These are phyloP conservation scores for Sporisorium iseilematis-ciliati DNA, from an alignment of 1,284 basidiomycete species.

Conservation along the genomic window DNA sequence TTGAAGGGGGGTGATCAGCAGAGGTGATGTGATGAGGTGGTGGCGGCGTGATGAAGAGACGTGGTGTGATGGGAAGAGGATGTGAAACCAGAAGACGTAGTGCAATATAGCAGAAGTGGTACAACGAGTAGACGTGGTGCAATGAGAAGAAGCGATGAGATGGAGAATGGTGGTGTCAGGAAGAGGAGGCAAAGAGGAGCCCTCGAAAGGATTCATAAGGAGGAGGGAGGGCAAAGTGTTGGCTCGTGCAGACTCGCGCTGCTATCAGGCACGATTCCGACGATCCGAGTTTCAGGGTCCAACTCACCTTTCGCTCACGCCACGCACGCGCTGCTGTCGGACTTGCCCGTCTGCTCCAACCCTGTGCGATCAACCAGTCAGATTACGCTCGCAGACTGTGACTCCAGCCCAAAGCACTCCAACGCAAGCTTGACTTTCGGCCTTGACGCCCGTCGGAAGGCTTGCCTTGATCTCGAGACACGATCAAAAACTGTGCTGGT, in stretches of 20 bases:
- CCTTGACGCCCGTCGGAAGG: no score
- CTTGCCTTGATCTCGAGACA: no score
- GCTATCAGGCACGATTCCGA: slow-evolving; percentile 14
- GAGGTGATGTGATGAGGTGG: neutral
- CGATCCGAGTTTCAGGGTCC: slow-evolving; percentile 38
- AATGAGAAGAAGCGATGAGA: neutral
- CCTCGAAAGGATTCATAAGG: neutral
- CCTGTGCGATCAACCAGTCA: no score
- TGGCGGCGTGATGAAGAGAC: neutral
- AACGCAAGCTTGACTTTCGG: neutral
- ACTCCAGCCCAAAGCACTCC: no score
- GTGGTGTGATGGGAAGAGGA: no score
- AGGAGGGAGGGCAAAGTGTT: neutral
- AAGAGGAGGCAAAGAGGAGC: neutral
- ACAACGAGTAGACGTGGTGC: no score
- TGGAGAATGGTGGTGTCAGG: neutral
- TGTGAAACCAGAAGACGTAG: neutral
- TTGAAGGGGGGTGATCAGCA: neutral
- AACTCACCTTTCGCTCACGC: neutral
- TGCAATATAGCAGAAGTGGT: no score
- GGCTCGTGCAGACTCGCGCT: slow-evolving; percentile 27
- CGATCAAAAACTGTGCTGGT: no score
- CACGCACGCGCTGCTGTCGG: neutral
- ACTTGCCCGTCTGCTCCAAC: neutral
- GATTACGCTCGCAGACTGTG: no score